Percentiles rank a stretch among this genome's conserved stretches.
Conservation (phyloP, 2,329 filamentous ascomycete species). For the Leptographium flavum region DNA sequence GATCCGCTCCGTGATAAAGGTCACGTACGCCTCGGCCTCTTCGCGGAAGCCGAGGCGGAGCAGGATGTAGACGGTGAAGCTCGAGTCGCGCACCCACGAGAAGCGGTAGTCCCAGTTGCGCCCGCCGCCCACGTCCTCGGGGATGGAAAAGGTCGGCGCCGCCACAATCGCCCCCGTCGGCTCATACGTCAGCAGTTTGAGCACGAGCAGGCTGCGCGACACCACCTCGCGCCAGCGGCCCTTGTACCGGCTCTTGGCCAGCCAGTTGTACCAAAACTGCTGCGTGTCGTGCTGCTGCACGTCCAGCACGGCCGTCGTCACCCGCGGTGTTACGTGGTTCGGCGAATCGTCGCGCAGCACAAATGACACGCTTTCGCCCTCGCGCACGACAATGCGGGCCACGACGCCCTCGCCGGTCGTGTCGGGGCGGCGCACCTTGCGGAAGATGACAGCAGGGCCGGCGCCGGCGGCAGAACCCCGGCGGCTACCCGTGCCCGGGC, state of each 20-base stretch:
- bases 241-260: slow-evolving; percentile 53
- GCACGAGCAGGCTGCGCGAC: slow-evolving; percentile 53
- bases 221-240: slow-evolving; percentile 63
- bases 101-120: slow-evolving; percentile 62
- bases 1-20: slow-evolving; percentile 61
- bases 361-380: slow-evolving; percentile 57
- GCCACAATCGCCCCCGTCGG: slow-evolving; percentile 67
- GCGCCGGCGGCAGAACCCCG: slow-evolving; percentile 19
- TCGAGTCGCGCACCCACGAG: slow-evolving; percentile 64
- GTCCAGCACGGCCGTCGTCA: slow-evolving; percentile 44
- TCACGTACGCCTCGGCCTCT: slow-evolving; percentile 67
- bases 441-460: slow-evolving; percentile 40
- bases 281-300: slow-evolving; percentile 55
- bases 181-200: slow-evolving; percentile 67
- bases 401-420: slow-evolving; percentile 49
- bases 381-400: slow-evolving; percentile 42
- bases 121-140: slow-evolving; percentile 56
- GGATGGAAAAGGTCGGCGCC: slow-evolving; percentile 62
- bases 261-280: slow-evolving; percentile 61
- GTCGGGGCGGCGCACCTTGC: slow-evolving; percentile 33
- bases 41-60: slow-evolving; percentile 61
- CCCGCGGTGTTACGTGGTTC: slow-evolving; percentile 40
- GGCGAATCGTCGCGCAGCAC: slow-evolving; percentile 49
- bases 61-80: slow-evolving; percentile 66
- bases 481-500: slow-evolving; percentile 27